Evolutionary conservation across 257 asterid genomes (phyloP).

Genomic region (Gentiana straminea): DNA sequence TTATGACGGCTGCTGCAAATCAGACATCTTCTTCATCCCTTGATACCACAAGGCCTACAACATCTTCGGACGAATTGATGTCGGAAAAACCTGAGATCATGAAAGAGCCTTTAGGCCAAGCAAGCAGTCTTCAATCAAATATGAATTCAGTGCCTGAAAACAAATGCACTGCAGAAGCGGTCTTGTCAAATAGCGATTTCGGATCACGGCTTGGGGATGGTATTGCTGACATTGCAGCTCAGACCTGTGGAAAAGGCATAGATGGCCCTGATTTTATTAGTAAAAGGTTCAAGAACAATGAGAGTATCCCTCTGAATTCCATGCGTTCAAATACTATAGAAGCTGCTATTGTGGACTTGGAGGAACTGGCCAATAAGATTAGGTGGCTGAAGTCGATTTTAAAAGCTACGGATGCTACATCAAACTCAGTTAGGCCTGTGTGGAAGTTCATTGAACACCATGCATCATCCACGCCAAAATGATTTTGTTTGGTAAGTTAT

Average conservation of each 20-base stretch:
- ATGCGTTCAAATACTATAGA: conserved; percentile 11
- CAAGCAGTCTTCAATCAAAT: neutral
- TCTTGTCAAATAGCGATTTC: conserved; percentile 4
- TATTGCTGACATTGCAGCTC: conserved; percentile 1
- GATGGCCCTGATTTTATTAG: neutral
- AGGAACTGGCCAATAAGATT: conserved; percentile 18
- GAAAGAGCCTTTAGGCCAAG: neutral
- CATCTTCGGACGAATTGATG: conserved; percentile 1
- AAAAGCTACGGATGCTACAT: conserved; percentile 4
- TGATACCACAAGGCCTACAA: neutral
- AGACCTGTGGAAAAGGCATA: conserved; percentile 1
- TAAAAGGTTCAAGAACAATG: conserved; percentile 10
- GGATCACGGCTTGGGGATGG: conserved; percentile 2
- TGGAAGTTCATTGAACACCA: conserved; percentile 23
- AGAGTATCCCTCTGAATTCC: conserved; percentile 10
- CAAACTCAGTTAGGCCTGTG: conserved; percentile 6
- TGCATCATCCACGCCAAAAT: conserved; percentile 9
- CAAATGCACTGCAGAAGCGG: neutral
- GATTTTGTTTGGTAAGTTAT: neutral
- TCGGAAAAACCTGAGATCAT: neutral
- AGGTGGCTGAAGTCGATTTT: conserved; percentile 19
- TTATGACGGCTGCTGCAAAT: neutral
- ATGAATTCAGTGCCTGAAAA: neutral
- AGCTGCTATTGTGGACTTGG: conserved; percentile 22
- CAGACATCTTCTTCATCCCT: neutral